phyloP scores from a whole-genome alignment of 2,329 filamentous ascomycete species.

The Fusarium circinatum region DNA sequence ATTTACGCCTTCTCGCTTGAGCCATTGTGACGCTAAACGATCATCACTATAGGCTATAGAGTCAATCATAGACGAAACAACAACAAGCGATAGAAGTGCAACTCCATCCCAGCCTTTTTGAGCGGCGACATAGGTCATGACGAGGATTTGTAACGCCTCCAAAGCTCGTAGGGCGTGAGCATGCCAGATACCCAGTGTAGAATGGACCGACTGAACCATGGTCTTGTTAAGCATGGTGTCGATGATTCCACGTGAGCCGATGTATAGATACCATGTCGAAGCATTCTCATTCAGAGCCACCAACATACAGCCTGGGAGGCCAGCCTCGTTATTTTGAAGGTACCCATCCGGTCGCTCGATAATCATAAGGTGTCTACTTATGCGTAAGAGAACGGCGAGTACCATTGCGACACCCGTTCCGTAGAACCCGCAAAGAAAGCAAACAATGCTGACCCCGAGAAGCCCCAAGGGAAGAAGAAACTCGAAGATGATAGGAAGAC shows the following conservation, averaged over 20 bases:
- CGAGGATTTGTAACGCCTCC: not conserved
- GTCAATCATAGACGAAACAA: not conserved
- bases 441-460: not conserved
- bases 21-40: not conserved
- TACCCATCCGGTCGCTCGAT: not conserved
- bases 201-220: not conserved
- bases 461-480: fast-evolving
- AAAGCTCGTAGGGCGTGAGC: not conserved
- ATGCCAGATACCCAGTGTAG: not conserved
- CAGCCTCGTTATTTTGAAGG: not conserved
- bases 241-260: not conserved
- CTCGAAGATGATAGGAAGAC: fast-evolving
- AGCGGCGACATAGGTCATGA: not conserved
- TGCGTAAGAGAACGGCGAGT: not conserved
- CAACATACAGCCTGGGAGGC: not conserved
- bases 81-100: not conserved
- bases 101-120: not conserved
- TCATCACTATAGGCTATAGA: not conserved
- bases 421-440: not conserved
- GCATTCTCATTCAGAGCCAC: not conserved
- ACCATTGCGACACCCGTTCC: not conserved
- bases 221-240: not conserved
- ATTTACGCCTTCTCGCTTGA: not conserved
- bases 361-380: not conserved
- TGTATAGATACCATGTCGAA: not conserved